Conservation (phyloP, 106 monocot species). For the Chionographis japonica region DNA sequence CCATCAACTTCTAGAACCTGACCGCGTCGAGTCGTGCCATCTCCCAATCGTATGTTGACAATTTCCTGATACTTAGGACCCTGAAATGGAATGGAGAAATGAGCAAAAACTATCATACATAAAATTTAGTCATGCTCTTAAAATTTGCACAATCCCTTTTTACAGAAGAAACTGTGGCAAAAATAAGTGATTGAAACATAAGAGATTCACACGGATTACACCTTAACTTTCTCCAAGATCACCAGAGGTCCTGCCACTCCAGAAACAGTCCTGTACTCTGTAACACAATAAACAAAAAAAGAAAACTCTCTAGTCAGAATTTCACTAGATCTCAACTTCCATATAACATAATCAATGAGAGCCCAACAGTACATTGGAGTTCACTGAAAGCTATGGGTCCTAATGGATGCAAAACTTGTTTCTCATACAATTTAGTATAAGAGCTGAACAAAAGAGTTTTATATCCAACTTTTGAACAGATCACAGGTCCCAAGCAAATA, state of each 20-base stretch:
- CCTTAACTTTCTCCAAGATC: slow-evolving; percentile 99
- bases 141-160: background rate
- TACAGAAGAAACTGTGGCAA: background rate
- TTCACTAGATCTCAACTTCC: too few species aligned
- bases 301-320: too few species aligned
- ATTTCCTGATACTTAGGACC: slow-evolving; percentile 99
- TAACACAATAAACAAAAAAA: background rate
- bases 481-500: too few species aligned
- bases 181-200: background rate
- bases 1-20: slow-evolving; percentile 99
- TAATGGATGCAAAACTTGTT: too few species aligned
- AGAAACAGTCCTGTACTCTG: slow-evolving; percentile 96
- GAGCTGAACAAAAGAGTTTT: too few species aligned
- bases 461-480: too few species aligned
- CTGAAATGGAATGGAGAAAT: slow-evolving; percentile 22
- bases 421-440: too few species aligned
- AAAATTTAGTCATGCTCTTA: background rate
- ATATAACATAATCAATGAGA: too few species aligned
- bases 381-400: too few species aligned
- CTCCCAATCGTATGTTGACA: slow-evolving; percentile 95
- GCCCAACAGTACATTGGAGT: too few species aligned
- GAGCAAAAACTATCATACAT: background rate
- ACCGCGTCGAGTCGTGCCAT: slow-evolving; percentile 94
- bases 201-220: slow-evolving; percentile 16
- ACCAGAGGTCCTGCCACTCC: slow-evolving; percentile 98